Conservation (phyloP, 1,284 basidiomycete genomes). For the Quambalaria eucalypti region DNA sequence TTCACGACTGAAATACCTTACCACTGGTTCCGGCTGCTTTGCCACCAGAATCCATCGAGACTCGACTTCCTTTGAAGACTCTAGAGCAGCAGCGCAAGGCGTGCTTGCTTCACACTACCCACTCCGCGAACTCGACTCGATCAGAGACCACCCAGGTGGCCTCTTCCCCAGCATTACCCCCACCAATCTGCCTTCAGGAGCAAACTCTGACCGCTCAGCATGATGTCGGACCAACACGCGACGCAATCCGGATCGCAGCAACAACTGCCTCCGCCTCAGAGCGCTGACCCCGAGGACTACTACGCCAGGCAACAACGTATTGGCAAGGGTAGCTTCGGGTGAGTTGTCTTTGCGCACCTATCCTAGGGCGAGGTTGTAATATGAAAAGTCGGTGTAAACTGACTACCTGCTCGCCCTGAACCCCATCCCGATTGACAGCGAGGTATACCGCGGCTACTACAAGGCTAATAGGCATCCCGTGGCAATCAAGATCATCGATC, state of each 20-base stretch:
- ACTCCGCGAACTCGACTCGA: no score
- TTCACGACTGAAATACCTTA: no score
- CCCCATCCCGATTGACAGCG: slow-evolving; percentile 11
- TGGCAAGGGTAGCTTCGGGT: slow-evolving; percentile 45
- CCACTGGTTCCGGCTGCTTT: no score
- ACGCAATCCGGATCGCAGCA: no score
- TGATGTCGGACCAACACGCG: not conserved
- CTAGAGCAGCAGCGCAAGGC: no score
- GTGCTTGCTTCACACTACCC: no score
- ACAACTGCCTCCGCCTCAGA: slow-evolving; percentile 16
- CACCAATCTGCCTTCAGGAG: no score
- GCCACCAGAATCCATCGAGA: no score
- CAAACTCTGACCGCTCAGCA: no score
- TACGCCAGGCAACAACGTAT: slow-evolving; percentile 95
- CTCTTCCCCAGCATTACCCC: no score
- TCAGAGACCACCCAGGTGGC: no score
- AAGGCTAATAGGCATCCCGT: slow-evolving; percentile 33
- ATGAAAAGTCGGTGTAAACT: not conserved
- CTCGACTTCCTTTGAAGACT: no score
- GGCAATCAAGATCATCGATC: slow-evolving; percentile 90
- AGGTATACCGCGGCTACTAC: slow-evolving; percentile 42
- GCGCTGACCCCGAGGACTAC: slow-evolving; percentile 35
- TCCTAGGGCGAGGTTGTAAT: not conserved
- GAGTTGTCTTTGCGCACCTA: slow-evolving; percentile 8
- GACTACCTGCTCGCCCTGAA: not conserved